phyloP scores from a whole-genome alignment of 345 rosid species.

The Eucalyptus cladocalyx region DNA sequence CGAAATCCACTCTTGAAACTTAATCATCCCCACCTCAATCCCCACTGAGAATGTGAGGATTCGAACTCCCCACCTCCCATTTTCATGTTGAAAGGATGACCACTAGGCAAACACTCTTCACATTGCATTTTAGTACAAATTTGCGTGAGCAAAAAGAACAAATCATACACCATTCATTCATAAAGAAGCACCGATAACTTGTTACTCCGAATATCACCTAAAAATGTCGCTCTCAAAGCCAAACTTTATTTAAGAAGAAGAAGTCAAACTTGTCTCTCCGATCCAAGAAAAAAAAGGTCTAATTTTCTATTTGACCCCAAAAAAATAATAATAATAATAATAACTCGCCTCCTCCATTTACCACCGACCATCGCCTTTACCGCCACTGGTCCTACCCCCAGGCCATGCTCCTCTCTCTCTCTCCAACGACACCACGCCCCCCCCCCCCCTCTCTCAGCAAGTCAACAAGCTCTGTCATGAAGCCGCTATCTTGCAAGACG shows the following conservation, averaged over 20 bases:
- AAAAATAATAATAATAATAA: not conserved
- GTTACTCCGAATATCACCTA: not conserved
- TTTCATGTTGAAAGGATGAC: too few relatives aligned
- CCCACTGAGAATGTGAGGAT: fast-evolving
- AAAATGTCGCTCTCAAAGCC: not conserved
- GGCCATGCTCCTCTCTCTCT: not conserved
- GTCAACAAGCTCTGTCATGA: not conserved
- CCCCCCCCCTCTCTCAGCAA: too few relatives aligned
- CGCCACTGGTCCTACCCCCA: not conserved
- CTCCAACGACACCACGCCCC: not conserved
- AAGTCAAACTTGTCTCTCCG: not conserved
- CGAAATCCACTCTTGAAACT: too few relatives aligned
- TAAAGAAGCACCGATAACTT: not conserved
- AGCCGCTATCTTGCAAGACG: not conserved
- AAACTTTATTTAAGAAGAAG: not conserved
- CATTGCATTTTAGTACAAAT: not conserved
- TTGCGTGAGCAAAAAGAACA: not conserved
- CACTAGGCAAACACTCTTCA: not conserved
- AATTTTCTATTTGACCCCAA: not conserved
- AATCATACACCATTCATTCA: not conserved
- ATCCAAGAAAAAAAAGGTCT: not conserved
- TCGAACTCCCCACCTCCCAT: fast-evolving
- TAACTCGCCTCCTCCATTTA: not conserved
- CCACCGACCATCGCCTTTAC: not conserved
- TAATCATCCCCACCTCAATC: too few relatives aligned